phyloP scores from a whole-genome alignment of 345 rosid species.

The Hypericum perforatum region DNA sequence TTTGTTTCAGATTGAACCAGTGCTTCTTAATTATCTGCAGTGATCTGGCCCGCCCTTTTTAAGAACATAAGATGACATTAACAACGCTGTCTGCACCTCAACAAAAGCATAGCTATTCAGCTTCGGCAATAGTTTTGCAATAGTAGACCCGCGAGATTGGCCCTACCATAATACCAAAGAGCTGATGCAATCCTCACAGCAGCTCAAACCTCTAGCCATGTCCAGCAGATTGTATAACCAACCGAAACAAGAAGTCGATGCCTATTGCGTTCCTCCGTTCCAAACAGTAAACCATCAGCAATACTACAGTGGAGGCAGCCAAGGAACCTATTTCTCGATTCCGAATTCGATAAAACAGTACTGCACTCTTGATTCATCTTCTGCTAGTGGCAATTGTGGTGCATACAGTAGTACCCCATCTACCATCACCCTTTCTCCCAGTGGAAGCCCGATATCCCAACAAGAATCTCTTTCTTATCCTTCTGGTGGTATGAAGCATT shows the following conservation, averaged over 20 bases:
- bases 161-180: background rate
- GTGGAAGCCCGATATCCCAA: constrained; percentile 39
- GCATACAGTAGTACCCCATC: constrained; percentile 34
- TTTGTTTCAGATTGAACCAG: too few species aligned
- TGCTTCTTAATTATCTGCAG: too few species aligned
- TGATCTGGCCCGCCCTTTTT: too few species aligned
- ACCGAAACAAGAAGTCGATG: constrained; percentile 31
- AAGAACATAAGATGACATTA: too few species aligned
- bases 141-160: background rate
- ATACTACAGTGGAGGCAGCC: constrained; percentile 19
- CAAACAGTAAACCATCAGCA: constrained; percentile 25
- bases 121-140: background rate
- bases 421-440: constrained; percentile 34
- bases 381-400: constrained; percentile 26
- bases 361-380: constrained; percentile 60
- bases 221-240: constrained; percentile 31
- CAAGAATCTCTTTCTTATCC: constrained; percentile 37
- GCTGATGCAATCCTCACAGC: constrained; percentile 31
- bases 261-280: constrained; percentile 33
- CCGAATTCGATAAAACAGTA: constrained; percentile 31
- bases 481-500: constrained; percentile 26
- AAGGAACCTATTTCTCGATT: constrained; percentile 21
- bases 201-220: constrained; percentile 27
- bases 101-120: background rate
- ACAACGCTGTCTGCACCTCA: too few species aligned